Conservation (phyloP, 352 stramenopile species). For the Pythium rhizo-oryzae region DNA sequence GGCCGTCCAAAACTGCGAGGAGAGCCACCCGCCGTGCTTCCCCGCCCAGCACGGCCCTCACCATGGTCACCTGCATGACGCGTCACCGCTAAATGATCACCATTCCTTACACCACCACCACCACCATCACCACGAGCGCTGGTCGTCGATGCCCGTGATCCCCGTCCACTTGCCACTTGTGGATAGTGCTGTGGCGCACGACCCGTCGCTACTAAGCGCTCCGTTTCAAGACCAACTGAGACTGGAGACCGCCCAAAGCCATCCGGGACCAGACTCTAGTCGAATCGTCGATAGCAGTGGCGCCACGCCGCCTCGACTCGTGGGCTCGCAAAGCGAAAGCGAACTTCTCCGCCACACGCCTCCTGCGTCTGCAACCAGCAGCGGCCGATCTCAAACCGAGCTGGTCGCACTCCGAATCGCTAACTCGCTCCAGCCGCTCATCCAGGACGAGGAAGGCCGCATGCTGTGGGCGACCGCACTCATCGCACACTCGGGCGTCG, state of each 20-base stretch:
- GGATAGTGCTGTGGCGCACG: not conserved
- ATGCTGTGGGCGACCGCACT: constrained; percentile 72
- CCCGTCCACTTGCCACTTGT: constrained; percentile 7
- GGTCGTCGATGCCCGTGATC: constrained; percentile 30
- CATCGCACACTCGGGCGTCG: constrained; percentile 41
- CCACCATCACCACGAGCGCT: constrained; percentile 29
- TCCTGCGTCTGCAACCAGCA: constrained; percentile 7
- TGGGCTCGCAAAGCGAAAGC: constrained; percentile 43
- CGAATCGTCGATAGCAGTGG: not conserved
- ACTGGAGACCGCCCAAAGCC: constrained; percentile 28
- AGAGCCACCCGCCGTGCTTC: constrained; percentile 19
- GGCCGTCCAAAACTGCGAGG: constrained; percentile 41
- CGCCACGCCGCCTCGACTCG: constrained; percentile 16
- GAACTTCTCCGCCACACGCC: constrained; percentile 23
- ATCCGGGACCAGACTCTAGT: constrained; percentile 7
- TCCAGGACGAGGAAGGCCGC: constrained; percentile 52
- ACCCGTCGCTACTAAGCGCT: not conserved
- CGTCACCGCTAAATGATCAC: constrained; percentile 19
- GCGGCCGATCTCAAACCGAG: constrained; percentile 31
- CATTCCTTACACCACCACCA: constrained; percentile 20
- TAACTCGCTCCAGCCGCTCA: constrained; percentile 44
- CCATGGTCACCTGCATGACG: constrained; percentile 25
- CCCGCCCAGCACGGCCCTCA: not conserved
- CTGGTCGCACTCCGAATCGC: constrained; percentile 58
- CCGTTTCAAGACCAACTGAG: constrained; percentile 14